These are phyloP conservation scores for Vicia faba DNA, from an alignment of 306 rosid genomes.

Conservation along the genomic window DNA sequence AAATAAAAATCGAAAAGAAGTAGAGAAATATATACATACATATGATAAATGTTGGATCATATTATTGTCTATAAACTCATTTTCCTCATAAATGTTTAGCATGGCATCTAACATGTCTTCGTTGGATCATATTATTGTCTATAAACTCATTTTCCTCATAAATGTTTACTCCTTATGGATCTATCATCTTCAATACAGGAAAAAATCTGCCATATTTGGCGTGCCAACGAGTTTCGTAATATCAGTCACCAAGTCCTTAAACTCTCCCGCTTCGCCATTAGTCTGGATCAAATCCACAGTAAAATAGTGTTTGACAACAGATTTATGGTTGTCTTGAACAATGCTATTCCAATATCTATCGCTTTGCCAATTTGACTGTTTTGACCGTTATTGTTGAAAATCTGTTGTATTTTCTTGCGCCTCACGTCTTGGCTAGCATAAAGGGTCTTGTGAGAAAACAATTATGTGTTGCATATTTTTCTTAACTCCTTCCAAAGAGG, in stretches of 20 bases:
- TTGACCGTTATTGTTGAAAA: no score
- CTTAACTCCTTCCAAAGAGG: no score
- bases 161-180: constrained; percentile 34
- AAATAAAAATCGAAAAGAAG: neutral
- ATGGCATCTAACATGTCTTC: constrained; percentile 39
- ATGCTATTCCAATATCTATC: no score
- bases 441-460: no score
- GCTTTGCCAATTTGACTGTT: no score
- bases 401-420: no score
- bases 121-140: neutral
- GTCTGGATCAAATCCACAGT: constrained; percentile 34
- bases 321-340: constrained; percentile 34
- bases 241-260: constrained; percentile 26
- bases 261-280: constrained; percentile 35
- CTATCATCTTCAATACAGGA: constrained; percentile 24
- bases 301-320: constrained; percentile 36
- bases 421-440: no score
- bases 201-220: constrained; percentile 39
- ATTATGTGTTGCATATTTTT: no score
- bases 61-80: constrained; percentile 33
- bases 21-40: constrained; percentile 22
- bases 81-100: constrained; percentile 36
- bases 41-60: constrained; percentile 35
- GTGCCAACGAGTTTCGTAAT: constrained; percentile 38
- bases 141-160: neutral